Base-by-base conservation (phyloP, 2,329 filamentous ascomycete species). In the Penicillium hesseltinei region DNA sequence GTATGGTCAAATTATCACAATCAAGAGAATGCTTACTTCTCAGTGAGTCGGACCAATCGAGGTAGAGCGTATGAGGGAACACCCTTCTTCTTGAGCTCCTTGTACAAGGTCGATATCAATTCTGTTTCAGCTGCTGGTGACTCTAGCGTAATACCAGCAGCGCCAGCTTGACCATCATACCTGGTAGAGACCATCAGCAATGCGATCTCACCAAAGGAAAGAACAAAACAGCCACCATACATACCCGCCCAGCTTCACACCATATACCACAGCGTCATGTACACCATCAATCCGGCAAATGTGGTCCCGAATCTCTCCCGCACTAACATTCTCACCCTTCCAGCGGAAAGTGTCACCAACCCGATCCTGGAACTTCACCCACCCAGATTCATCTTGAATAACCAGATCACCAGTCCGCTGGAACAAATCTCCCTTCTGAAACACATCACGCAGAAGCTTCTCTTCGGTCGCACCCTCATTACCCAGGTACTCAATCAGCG, bases 151-250 rank as follows among this genome's bases (percentile, higher is more conserved):
- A 81, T 75, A 5, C 74, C 76, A 42, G 78, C 77, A 21, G 76
- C 78, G 43, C 79, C 79, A 33, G 77, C 78, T 70, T 80, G 77
- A 5, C 79, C 79, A 58, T 81, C 78, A 59, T 81, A 80, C 21
- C 77, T 78, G 46, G n/a, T 55, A 47, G 5, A 21, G 31, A 40
- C 10, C 19, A 51, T 51, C 4, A 55, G 29, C 11, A 48, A 21
- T 15, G 17, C 23, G n/a, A 21, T 10, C n/a, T 21, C 6, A n/a
- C 44, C 40, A 10, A 38, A 25, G 9, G 11, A 15, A 1, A 15
- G 15, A 17, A 19, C 9, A 40, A 42, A 13, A 39, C 15, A 10
- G 9, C n/a, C 23, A 11, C 25, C 8, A 40, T 11, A 65, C 69
- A 55, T 69, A 79, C 73, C 71, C 70, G 43, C 58, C 60, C 17